Evolutionary conservation across 257 asterid species (phyloP).

Genomic region (Solanum stenotomum): DNA sequence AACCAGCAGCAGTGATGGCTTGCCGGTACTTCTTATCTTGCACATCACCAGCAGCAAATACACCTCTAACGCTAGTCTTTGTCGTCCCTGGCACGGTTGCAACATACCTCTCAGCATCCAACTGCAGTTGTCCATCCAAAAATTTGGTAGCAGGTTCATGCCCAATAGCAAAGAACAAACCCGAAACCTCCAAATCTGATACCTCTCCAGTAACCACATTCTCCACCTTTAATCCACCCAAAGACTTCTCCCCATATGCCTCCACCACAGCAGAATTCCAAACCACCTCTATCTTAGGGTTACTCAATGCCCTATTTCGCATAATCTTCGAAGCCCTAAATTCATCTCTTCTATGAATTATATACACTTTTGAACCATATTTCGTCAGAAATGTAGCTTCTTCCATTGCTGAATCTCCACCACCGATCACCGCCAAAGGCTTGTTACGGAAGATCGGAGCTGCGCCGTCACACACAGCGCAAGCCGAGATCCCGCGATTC

Average conservation of each 20-base stretch:
- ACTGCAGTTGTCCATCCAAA: conserved; percentile 66
- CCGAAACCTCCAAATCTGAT: conserved; percentile 48
- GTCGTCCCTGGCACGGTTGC: conserved; percentile 65
- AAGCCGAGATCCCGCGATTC: conserved; percentile 88
- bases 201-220: conserved; percentile 53
- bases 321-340: conserved; percentile 88
- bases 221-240: conserved; percentile 73
- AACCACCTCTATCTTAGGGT: conserved; percentile 57
- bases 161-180: conserved; percentile 83
- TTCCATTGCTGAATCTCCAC: conserved; percentile 98
- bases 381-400: conserved; percentile 80
- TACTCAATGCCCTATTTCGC: conserved; percentile 55
- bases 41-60: conserved; percentile 95
- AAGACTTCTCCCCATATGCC: conserved; percentile 56
- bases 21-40: conserved; percentile 91
- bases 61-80: conserved; percentile 67
- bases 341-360: conserved; percentile 63
- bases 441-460: conserved; percentile 78
- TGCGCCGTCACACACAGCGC: conserved; percentile 95
- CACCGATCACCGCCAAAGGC: conserved; percentile 82
- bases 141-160: conserved; percentile 89
- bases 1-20: conserved; percentile 92
- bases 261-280: conserved; percentile 68
- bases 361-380: conserved; percentile 72
- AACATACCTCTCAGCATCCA: conserved; percentile 77